Evolutionary conservation across 2,329 filamentous ascomycete species (phyloP), one percentile per base, ranked within the genome.

Genomic region (Aspergillus candidus): DNA sequence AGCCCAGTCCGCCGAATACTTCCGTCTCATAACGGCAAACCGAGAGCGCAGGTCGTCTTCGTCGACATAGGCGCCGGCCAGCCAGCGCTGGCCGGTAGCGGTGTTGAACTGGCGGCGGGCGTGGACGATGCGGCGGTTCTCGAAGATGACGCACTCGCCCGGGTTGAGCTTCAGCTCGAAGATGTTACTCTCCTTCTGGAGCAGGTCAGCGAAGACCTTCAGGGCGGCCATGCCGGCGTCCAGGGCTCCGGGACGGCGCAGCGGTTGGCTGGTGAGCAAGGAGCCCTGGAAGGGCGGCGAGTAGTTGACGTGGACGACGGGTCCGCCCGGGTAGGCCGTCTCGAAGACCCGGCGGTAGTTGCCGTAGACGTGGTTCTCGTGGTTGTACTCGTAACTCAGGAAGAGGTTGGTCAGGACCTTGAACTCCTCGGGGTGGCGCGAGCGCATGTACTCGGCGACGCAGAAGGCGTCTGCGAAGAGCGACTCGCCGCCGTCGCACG

Each of bases 131-230:
- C 91, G 76, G 47, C 81, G 70, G 61, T 97, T 97, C 62, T 94
- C 84, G 61, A 98, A 97, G n/a, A 98, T 76, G 11, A 90, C 89
- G 61, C 88, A 94, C 59, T 95, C 86, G 3, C 91, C 93, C 4
- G 86, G 81, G 42, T 80, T 72, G 65, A 96, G 72, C 65, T 84
- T 84, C 46, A 84, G 74, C 70, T 91, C 76, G 58, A 83, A 84
- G 41, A 88, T 66, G 47, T 78, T 78, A 4, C 70, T 60, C 0
- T 74, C 67, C 1, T 72, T 60, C 51, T 87, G 82, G 17, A 93
- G 66, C 0, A 77, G 52, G 0, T 61, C 46, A 38, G 81, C 75
- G 55, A 94, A 88, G 2, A 76, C 75, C 1, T 60, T 48, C 38
- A 79, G 68, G 66, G 80, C 82, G 1, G 49, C 34, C 11, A 57